Conservation (phyloP, 352 stramenopile genomes). For the Pythium coloratum region DNA sequence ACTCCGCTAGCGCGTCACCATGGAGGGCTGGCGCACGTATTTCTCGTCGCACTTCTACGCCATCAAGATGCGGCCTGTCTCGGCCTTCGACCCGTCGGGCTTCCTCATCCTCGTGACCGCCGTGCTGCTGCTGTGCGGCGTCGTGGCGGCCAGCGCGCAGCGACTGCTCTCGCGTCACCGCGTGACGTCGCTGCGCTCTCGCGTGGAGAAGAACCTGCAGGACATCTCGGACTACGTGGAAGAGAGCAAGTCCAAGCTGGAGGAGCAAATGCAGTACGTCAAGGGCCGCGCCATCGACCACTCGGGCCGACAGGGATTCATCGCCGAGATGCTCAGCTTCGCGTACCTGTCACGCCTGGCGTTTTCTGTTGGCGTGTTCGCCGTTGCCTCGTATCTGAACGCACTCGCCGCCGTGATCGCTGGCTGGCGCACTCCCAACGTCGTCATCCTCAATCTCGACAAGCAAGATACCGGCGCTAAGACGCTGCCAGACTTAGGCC, state of each 20-base stretch:
- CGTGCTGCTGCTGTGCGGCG: constrained; percentile 66
- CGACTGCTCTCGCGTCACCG: constrained; percentile 42
- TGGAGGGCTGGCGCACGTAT: constrained; percentile 74
- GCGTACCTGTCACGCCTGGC: constrained; percentile 81
- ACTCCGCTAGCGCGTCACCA: constrained; percentile 12
- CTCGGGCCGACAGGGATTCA: constrained; percentile 77
- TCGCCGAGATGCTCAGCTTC: constrained; percentile 87
- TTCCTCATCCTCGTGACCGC: constrained; percentile 81
- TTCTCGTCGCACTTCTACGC: constrained; percentile 85
- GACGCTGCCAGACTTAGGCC: constrained; percentile 81
- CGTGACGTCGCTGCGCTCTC: constrained; percentile 43
- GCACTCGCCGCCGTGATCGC: constrained; percentile 78
- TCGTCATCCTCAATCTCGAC: constrained; percentile 71
- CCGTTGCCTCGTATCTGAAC: constrained; percentile 82
- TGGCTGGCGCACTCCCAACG: constrained; percentile 81
- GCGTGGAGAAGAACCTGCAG: constrained; percentile 73
- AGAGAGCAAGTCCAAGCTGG: constrained; percentile 58
- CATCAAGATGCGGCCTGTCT: constrained; percentile 80
- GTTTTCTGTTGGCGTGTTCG: constrained; percentile 75
- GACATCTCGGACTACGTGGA: constrained; percentile 78
- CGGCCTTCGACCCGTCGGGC: constrained; percentile 82
- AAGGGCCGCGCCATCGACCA: constrained; percentile 73
- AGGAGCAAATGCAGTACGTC: constrained; percentile 73
- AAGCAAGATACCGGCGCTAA: constrained; percentile 63
- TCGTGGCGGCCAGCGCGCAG: constrained; percentile 50